Conservation (phyloP, 768 basidiomycete species). For the Lactifluus piperatus region DNA sequence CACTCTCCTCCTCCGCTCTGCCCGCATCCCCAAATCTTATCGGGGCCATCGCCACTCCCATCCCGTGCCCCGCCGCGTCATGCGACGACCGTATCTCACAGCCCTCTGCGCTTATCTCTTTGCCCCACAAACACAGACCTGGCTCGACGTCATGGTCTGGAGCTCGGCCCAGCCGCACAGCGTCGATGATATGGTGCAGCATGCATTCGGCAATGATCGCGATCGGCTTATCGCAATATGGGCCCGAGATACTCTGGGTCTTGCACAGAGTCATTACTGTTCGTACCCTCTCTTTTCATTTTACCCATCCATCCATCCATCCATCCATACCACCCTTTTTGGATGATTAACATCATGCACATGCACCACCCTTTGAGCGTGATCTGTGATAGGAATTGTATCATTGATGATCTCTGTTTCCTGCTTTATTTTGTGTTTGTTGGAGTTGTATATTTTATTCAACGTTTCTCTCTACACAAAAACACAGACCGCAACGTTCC, state of each 20-base stretch:
- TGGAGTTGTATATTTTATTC: too few relatives aligned
- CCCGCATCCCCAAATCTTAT: constrained; percentile 23
- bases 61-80: constrained; percentile 30
- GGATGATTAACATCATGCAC: neutral
- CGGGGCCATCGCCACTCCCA: neutral
- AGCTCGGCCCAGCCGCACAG: constrained; percentile 78
- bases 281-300: constrained; percentile 29
- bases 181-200: constrained; percentile 65
- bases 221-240: constrained; percentile 53
- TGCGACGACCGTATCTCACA: constrained; percentile 59
- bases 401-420: neutral
- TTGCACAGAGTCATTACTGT: constrained; percentile 58
- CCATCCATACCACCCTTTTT: neutral
- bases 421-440: too few relatives aligned
- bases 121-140: constrained; percentile 44
- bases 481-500: constrained; percentile 29
- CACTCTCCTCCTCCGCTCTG: constrained; percentile 55
- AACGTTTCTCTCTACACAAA: too few relatives aligned
- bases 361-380: neutral
- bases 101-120: constrained; percentile 59
- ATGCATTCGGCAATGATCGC: constrained; percentile 40
- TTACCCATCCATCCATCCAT: too few relatives aligned
- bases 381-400: constrained; percentile 19
- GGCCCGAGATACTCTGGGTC: constrained; percentile 71
- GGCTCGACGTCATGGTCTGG: constrained; percentile 87